Base-by-base conservation (phyloP, 495 filamentous ascomycete genomes). In the Niebla homalea region DNA sequence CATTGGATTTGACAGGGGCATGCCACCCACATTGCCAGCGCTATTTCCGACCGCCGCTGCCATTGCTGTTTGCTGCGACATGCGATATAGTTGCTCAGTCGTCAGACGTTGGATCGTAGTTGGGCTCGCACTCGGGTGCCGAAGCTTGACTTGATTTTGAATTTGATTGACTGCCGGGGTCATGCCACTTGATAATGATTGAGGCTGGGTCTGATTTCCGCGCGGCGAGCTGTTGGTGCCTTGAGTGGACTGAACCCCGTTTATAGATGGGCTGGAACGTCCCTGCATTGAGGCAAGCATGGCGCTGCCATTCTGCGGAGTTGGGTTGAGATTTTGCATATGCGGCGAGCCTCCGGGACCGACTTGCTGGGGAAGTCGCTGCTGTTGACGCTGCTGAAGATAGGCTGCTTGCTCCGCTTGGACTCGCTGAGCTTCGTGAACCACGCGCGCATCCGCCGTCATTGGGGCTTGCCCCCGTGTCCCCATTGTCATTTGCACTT, bases 51-150 rank as follows among this genome's bases (percentile, higher is more conserved):
- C 77, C 18, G 80, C 80, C 11, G 81, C 76, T 64, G 75, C 79
- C 74, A 86, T 82, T 2, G 84, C 81, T 10, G 5, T 71, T 69
- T 54, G 70, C 26, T 64, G 59, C 32, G 64, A 63, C 21, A 70
- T 60, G 43, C 67, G 66, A 43, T 72, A 65, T 14, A 84, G 58
- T 50, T 75, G 69, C n/a, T 83, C 76, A 7, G 72, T 78, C 4
- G 80, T 76, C 44, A 84, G 54, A 43, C 77, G 75, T 48, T 67
- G 74, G 22, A 83, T 70, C 53, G 79, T 72, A 35, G 85, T 80
- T 0, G 70, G 65, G 6, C 74, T 66, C 37, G 78, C 65, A 48
- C 70, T 71, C 0, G 81, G 81, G 48, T 83, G 71, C 42, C 57
- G 67, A 22, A 67, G 62, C 50, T 76, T 73, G 4, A 77, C 66